Base-by-base conservation (phyloP, 2,329 filamentous ascomycete species). In the Nemania bipapillata region DNA sequence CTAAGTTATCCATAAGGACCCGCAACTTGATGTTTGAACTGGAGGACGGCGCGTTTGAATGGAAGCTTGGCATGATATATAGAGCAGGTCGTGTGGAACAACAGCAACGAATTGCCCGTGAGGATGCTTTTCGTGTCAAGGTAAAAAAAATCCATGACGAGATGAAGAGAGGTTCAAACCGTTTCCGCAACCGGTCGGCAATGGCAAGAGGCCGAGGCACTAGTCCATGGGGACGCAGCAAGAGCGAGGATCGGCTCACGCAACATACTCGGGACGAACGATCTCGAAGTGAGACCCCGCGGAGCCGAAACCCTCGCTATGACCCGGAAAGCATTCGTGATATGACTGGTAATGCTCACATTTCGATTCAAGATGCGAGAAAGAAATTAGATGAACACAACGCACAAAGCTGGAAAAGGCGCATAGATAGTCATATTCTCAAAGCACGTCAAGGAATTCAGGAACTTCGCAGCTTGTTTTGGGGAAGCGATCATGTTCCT, bases 21-120 rank as follows among this genome's bases (percentile, higher is more conserved):
- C 92, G 92, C 74, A 92, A 92, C 4, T 85, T 99, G 26, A 82
- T 97, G 2, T 95, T 99, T 67, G 95, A 98, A 77, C 85, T 99
- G 40, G 96, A 99, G 80, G 96, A 99, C 78, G 95, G 96, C 57
- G 91, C 93, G 0, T 99, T 99, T 76, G 96, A 99, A 79, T 99
- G 94, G 92, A 98, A 97, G 78, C 84, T 99, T 9, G 93, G 94
- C 17, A 90, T 94, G 77, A 99, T 99, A 59, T 99, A 98, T 79
- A 90, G 95, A 35, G 89, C 93, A 53, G 96, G 96, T 0, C 86
- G 95, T 22, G 84, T 94, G 63, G 96, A 99, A 79, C 95, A 98
- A 80, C 90, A 91, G 77, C 96, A 98, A 79, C 88, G 96, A 22
- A 83, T 97, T 63, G 94, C 95, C 4, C 89, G 96, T 50, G 93